Percentiles rank a stretch among this genome's conserved stretches.
These are phyloP conservation scores for Cyphellophora europaea DNA, from an alignment of 2,329 filamentous ascomycete species.

Conservation along the genomic window DNA sequence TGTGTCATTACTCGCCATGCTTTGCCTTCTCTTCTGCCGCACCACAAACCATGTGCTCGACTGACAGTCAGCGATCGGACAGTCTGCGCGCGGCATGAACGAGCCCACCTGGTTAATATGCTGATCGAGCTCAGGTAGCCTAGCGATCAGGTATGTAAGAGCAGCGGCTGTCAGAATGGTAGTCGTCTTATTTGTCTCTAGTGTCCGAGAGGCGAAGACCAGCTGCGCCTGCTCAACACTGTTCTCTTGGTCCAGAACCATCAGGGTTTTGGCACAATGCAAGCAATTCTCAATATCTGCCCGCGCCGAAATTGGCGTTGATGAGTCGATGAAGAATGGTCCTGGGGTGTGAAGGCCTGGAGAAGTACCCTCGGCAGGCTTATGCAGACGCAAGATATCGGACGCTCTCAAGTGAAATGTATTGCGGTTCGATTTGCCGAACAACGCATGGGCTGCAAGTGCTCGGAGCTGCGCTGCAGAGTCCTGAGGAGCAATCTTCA, in stretches of 20 bases:
- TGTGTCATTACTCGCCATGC: slow-evolving; percentile 29
- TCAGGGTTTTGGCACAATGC: slow-evolving; percentile 50
- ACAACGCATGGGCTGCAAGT: slow-evolving; percentile 49
- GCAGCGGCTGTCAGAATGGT: slow-evolving; percentile 12
- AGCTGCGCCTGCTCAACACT: slow-evolving; percentile 20
- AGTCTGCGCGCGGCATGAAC: slow-evolving; percentile 10
- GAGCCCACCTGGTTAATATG: slow-evolving; percentile 8
- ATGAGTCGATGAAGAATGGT: slow-evolving; percentile 43
- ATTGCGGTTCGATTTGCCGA: slow-evolving; percentile 40
- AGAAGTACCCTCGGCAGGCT: neutral
- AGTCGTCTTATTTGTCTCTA: slow-evolving; percentile 20
- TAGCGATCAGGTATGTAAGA: slow-evolving; percentile 13
- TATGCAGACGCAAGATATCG: slow-evolving; percentile 31
- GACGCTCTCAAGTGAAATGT: slow-evolving; percentile 25
- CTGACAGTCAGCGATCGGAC: slow-evolving; percentile 4
- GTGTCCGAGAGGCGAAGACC: slow-evolving; percentile 23
- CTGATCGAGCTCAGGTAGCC: slow-evolving; percentile 8
- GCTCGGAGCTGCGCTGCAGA: slow-evolving; percentile 58
- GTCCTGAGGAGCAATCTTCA: slow-evolving; percentile 65
- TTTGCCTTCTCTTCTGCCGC: slow-evolving; percentile 17
- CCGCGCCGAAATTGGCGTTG: slow-evolving; percentile 38
- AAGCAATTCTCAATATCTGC: slow-evolving; percentile 49
- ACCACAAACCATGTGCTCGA: neutral
- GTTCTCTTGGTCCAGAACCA: slow-evolving; percentile 35
- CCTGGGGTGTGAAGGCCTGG: slow-evolving; percentile 10